These are phyloP conservation scores for Globisporangium spinosum DNA, from an alignment of 352 stramenopile genomes.

Conservation along the genomic window DNA sequence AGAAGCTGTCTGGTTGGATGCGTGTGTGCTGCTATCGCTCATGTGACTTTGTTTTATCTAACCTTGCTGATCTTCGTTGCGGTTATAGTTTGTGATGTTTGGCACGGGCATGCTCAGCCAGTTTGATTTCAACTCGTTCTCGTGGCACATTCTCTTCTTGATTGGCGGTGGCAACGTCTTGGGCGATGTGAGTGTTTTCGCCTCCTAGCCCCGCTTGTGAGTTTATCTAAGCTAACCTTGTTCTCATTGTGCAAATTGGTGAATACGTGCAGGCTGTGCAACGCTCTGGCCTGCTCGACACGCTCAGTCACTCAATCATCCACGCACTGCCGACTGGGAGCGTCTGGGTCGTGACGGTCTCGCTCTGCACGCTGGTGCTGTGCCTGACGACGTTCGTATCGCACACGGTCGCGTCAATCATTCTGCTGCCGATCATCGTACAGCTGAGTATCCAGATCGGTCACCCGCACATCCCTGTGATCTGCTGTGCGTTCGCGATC, in stretches of 20 bases:
- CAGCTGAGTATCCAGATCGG: conserved; percentile 86
- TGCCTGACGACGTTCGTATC: conserved; percentile 92
- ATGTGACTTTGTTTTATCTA: neutral
- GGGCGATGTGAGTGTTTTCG: conserved; percentile 64
- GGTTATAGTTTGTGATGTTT: conserved; percentile 79
- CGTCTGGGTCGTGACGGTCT: conserved; percentile 84
- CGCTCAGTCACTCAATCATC: conserved; percentile 80
- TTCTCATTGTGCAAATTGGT: neutral
- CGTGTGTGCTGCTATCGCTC: neutral
- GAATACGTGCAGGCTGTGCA: conserved; percentile 54
- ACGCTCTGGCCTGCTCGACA: conserved; percentile 78
- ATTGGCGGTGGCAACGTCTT: conserved; percentile 91
- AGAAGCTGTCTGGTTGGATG: neutral
- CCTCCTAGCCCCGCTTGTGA: neutral
- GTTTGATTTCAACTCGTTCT: conserved; percentile 94
- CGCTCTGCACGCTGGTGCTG: conserved; percentile 84
- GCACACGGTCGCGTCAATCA: conserved; percentile 91
- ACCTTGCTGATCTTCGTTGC: neutral
- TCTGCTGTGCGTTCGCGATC: conserved; percentile 82
- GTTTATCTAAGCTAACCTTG: neutral
- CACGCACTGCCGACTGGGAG: conserved; percentile 72
- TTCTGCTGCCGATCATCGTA: conserved; percentile 91
- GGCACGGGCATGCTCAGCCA: conserved; percentile 86
- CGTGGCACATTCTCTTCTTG: conserved; percentile 92
- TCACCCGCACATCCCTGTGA: conserved; percentile 83